Evolutionary conservation across 108 stramenopile genomes (phyloP), one percentile per base, ranked within the genome.

Genomic region (Fistulifera pelliculosa): DNA sequence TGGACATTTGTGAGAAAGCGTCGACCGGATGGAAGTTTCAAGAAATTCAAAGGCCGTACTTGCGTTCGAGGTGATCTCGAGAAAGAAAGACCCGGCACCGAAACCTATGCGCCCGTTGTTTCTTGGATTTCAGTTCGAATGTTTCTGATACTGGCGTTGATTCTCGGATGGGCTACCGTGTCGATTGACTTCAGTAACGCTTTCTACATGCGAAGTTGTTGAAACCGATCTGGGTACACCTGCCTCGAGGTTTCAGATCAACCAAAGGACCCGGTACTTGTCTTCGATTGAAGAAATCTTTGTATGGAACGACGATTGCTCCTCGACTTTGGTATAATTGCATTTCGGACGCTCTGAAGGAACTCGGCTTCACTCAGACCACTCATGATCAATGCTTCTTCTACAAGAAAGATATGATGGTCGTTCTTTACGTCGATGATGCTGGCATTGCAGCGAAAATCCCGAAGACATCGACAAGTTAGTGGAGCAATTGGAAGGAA

Each of bases 1-100:
- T 77, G 80, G 75, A 62, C 64, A 12, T 72, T 74, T 53, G 50
- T 52, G 7, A 27, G 66, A 39, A 79, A 83, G 42, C 56, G 76
- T 0, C 64, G 44, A 25, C 80, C 76, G 0, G 70, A 74, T 64
- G 71, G 79, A 0, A n/a, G 18, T 10, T 38, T 71, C 0, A 66
- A 52, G 23, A 75, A 76, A 31, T 64, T 65, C 44, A 82, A 82
- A 40, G 75, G 66, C 7, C 27, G 70, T 0, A 69, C 60, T 25
- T 77, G 75, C 42, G 73, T 62, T 25, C 47, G 66, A 1, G 77
- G 77, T 18, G 66, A 74, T 43, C 44, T 43, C n/a, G 69, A 78
- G 41, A 49, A 64, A 27, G 63, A 62, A n/a, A n/a, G n/a, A n/a
- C n/a, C n/a, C 48, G 61, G 59, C 16, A 18, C 43, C 50, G 18